Conservation (phyloP, 805 yeast genomes). For the Saturnispora kantuleensis region DNA sequence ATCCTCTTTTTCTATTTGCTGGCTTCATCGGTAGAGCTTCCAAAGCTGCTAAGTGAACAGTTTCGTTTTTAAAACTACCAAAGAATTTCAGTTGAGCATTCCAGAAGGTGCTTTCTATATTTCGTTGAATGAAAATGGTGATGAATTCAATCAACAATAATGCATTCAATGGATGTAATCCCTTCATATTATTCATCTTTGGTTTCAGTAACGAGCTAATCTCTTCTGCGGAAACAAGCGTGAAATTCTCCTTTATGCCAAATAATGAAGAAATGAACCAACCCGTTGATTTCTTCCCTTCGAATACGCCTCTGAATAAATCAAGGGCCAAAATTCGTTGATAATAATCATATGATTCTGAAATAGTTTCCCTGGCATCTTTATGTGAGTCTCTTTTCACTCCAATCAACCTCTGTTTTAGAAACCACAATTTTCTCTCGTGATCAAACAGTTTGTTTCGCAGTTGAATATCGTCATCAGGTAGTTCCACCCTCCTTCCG, state of each 20-base stretch:
- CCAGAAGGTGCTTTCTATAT: conserved; percentile 2
- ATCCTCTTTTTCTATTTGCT: background rate
- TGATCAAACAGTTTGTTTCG: conserved; percentile 2
- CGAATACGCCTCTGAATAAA: conserved; percentile 9
- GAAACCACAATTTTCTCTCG: conserved; percentile 9
- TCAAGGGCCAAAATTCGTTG: conserved; percentile 8
- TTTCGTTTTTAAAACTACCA: background rate
- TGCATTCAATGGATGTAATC: background rate
- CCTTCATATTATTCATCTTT: background rate
- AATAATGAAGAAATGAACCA: conserved; percentile 5
- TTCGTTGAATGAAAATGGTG: conserved; percentile 1
- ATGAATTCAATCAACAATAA: conserved; percentile 7
- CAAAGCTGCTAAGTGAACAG: conserved; percentile 1
- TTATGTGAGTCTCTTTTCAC: background rate
- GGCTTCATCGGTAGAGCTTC: background rate
- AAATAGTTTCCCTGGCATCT: background rate
- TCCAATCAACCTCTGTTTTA: conserved; percentile 2
- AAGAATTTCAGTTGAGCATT: background rate
- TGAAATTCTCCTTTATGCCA: conserved; percentile 2
- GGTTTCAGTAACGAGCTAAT: background rate
- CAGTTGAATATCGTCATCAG: background rate
- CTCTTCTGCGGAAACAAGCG: background rate
- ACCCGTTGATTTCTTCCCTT: conserved; percentile 6
- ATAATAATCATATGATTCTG: conserved; percentile 7
- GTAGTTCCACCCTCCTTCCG: conserved; percentile 7